These are phyloP conservation scores for Lachnellula hyalina DNA, from an alignment of 2,329 filamentous ascomycete genomes.

Conservation along the genomic window DNA sequence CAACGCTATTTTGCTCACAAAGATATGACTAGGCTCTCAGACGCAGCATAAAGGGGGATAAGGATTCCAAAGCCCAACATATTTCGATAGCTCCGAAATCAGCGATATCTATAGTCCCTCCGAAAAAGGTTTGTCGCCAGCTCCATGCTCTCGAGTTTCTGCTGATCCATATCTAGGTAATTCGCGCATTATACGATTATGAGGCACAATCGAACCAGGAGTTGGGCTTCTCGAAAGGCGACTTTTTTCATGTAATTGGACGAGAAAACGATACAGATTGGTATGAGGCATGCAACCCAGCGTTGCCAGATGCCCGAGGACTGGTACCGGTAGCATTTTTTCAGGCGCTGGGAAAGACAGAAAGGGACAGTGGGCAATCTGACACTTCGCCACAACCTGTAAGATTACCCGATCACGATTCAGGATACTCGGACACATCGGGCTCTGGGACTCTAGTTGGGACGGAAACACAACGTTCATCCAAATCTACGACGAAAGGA, in stretches of 20 bases:
- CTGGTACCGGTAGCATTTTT: constrained; percentile 94
- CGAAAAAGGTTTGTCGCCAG: constrained; percentile 57
- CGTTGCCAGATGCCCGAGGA: constrained; percentile 78
- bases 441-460: constrained; percentile 31
- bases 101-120: constrained; percentile 63
- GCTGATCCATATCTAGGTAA: constrained; percentile 58
- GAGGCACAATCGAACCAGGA: constrained; percentile 70
- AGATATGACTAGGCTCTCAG: constrained; percentile 48
- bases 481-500: constrained; percentile 47
- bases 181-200: constrained; percentile 94
- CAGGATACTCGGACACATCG: constrained; percentile 68
- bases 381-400: constrained; percentile 46
- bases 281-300: constrained; percentile 98
- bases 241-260: constrained; percentile 97
- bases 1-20: constrained; percentile 18
- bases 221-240: constrained; percentile 86
- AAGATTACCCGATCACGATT: constrained; percentile 76
- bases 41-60: constrained; percentile 66
- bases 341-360: constrained; percentile 84
- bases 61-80: constrained; percentile 55
- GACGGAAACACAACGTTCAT: constrained; percentile 32
- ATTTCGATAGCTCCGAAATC: constrained; percentile 66
- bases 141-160: background rate
- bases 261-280: constrained; percentile 91
- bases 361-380: constrained; percentile 78